A percentile compares a stretch with the other conserved stretches of the same genome.
These are phyloP conservation scores for Alternaria triticimaculans DNA, from an alignment of 2,329 filamentous ascomycete species.

Conservation along the genomic window DNA sequence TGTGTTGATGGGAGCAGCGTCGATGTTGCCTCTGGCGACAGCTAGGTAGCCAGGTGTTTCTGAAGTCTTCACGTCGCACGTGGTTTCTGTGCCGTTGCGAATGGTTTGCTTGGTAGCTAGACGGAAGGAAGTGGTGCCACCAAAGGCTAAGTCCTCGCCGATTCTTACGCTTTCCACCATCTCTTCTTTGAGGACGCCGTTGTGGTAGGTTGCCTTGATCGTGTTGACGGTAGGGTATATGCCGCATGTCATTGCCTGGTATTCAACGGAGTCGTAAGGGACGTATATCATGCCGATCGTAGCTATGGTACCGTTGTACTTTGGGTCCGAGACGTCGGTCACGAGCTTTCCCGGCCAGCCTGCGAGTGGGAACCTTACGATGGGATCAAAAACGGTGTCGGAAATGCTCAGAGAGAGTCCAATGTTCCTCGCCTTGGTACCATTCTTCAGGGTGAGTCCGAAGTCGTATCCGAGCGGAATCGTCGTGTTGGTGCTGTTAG, in stretches of 20 bases:
- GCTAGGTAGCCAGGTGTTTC: not conserved
- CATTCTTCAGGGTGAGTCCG: not conserved
- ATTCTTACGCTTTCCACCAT: slow-evolving; percentile 1
- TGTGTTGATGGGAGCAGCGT: not conserved
- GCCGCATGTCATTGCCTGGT: slow-evolving; percentile 1
- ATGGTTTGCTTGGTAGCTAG: not conserved
- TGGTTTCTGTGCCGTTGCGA: not conserved
- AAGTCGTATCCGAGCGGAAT: not conserved
- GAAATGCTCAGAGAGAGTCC: not conserved
- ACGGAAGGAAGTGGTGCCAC: not conserved
- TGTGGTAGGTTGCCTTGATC: slow-evolving; percentile 1
- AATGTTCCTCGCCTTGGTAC: not conserved
- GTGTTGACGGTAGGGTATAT: slow-evolving; percentile 11
- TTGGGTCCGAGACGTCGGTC: not conserved
- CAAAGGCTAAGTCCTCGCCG: not conserved
- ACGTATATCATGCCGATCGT: not conserved
- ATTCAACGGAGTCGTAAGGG: not conserved
- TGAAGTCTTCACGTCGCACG: not conserved
- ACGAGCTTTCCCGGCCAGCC: not conserved
- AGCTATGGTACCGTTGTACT: not conserved
- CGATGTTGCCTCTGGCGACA: not conserved
- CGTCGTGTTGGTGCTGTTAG: not conserved
- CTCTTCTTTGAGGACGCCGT: slow-evolving; percentile 1
- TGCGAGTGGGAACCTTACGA: not conserved
- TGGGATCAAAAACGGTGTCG: not conserved